A percentile compares a stretch with the other conserved stretches of the same genome.
Conservation (phyloP, 2,329 filamentous ascomycete genomes). For the Stylonectria norvegica region DNA sequence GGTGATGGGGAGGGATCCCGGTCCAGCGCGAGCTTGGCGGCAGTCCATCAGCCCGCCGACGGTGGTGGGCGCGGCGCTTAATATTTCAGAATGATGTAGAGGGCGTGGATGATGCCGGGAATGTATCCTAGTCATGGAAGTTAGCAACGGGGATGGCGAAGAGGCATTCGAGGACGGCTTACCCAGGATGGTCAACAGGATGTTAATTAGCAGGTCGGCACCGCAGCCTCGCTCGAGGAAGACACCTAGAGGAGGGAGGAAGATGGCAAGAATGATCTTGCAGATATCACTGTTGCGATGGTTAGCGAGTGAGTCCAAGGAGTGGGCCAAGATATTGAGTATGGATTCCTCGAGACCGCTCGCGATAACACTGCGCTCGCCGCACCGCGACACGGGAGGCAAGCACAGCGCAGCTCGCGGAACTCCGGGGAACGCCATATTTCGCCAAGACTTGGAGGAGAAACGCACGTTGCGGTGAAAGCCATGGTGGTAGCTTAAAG, state of each 20-base stretch:
- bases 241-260: constrained; percentile 87
- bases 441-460: constrained; percentile 2
- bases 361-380: too few relatives aligned
- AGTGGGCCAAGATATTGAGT: too few relatives aligned
- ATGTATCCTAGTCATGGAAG: constrained; percentile 48
- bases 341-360: too few relatives aligned
- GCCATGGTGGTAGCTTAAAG: constrained; percentile 48
- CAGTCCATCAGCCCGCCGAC: too few relatives aligned
- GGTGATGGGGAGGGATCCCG: too few relatives aligned
- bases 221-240: constrained; percentile 92
- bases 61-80: too few relatives aligned
- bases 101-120: constrained; percentile 85
- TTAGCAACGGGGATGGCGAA: constrained; percentile 14
- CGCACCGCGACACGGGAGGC: too few relatives aligned
- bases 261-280: constrained; percentile 78
- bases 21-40: too few relatives aligned
- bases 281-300: constrained; percentile 47
- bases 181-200: constrained; percentile 75
- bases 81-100: constrained; percentile 92
- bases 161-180: constrained; percentile 24
- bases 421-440: constrained; percentile 19
- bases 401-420: constrained; percentile 13
- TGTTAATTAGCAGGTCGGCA: constrained; percentile 87
- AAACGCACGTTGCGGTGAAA: constrained; percentile 56
- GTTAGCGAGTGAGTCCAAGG: too few relatives aligned